Evolutionary conservation across 73 alveolate genomes (phyloP), one percentile per base, ranked within the genome.

Genomic region (Symbiodinium pilosum): DNA sequence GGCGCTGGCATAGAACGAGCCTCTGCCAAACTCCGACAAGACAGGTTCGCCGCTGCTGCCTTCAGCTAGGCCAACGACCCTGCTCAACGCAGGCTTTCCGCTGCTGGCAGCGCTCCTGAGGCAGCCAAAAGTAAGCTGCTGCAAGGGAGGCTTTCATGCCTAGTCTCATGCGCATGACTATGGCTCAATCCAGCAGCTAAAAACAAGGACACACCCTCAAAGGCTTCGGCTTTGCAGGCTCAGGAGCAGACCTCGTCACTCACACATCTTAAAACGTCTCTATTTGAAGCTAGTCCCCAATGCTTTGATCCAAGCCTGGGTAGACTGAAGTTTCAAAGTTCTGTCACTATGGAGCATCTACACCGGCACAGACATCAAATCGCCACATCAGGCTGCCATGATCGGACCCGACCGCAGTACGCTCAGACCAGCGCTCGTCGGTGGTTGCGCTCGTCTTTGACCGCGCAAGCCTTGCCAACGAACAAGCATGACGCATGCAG

Each of bases 1-100:
- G 94, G 41, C 43, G 86, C 69, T 24, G 95, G 95, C 30, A 83
- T 54, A 69, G 95, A 88, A 54, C 95, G 95, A 21, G 85, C 95
- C 95, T 88, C 59, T 42, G 47, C n/a, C 34, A 14, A 30, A 8
- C 73, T 54, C 32, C 73, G 32, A 24, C 73, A 16, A 26, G 32
- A 54, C 73, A 54, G 8, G 7, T 54, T n/a, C 73, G 26, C 34
- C 5, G 73, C 26, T 30, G 4, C 34, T 24, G 18, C 71, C 18
- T 54, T 26, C 73, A 54, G 73, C 73, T 54, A 16, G 28, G 73
- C 26, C 73, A 54, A 26, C 20, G 34, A 54, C 73, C 26, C 73
- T 54, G 73, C 73, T 54, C 26, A 54, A n/a, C 32, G 73, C 73
- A 0, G 73, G 73, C 73, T 54, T 54, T 30, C 2, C 73, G 26